Conservation (phyloP, 2,329 filamentous ascomycete genomes). For the Penicillium palitans region DNA sequence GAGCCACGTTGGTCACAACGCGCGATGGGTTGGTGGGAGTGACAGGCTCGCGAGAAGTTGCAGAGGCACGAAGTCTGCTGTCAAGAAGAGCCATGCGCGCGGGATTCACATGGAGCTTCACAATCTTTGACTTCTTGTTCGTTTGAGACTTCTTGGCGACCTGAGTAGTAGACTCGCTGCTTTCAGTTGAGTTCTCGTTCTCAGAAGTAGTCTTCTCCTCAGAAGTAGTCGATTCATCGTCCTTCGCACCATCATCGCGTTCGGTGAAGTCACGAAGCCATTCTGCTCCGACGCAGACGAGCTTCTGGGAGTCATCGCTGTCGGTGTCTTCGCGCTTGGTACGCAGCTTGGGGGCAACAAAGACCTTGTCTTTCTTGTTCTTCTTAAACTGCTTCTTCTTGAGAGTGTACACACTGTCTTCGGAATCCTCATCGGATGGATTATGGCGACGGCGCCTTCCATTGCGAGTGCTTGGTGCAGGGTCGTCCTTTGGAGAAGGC, state of each 20-base stretch:
- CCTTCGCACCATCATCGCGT: background rate
- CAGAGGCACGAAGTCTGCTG: background rate
- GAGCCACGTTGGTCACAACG: background rate
- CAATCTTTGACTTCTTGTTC: background rate
- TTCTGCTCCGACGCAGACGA: slow-evolving; percentile 17
- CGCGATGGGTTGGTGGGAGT: background rate
- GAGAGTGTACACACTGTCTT: background rate
- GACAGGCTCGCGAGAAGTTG: background rate
- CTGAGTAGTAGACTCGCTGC: background rate
- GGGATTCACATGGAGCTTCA: background rate
- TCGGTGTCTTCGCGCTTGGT: background rate
- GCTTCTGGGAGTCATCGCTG: background rate
- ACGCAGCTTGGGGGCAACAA: background rate
- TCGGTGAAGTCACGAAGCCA: background rate
- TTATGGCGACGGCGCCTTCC: background rate
- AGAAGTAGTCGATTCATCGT: background rate
- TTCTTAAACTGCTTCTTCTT: background rate
- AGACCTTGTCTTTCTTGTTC: background rate
- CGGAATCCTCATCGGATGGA: background rate
- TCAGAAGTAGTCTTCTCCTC: background rate
- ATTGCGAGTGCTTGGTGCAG: background rate
- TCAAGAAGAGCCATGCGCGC: background rate
- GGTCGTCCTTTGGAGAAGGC: background rate
- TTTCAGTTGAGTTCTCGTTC: background rate
- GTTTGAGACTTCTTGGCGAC: background rate